phyloP scores from a whole-genome alignment of 805 yeast genomes.

The Pachysolen tannophilus region DNA sequence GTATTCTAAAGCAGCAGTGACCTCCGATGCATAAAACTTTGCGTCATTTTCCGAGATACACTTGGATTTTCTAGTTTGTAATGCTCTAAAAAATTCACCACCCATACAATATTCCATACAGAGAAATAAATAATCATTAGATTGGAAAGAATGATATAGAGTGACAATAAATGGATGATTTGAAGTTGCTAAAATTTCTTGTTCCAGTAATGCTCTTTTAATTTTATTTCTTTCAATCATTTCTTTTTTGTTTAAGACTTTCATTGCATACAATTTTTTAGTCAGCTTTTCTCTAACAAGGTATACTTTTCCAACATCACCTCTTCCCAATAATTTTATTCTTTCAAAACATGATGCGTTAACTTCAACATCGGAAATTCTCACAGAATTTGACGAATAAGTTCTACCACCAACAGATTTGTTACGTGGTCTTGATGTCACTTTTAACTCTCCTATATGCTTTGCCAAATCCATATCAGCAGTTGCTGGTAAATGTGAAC shows the following conservation, averaged over 20 bases:
- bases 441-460: conserved; percentile 30
- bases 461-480: conserved; percentile 14
- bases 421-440: conserved; percentile 28
- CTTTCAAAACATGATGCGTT: conserved; percentile 84
- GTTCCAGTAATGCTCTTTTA: conserved; percentile 92
- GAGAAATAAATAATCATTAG: conserved; percentile 80
- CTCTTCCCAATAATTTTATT: conserved; percentile 85
- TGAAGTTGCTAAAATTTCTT: conserved; percentile 89
- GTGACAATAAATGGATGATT: conserved; percentile 98
- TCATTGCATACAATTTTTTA: conserved; percentile 82
- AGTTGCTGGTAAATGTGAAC: conserved; percentile 2
- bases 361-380: conserved; percentile 70
- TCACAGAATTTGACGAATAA: conserved; percentile 69
- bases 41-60: conserved; percentile 87
- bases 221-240: conserved; percentile 94
- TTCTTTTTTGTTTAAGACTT: conserved; percentile 80
- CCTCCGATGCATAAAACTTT: conserved; percentile 91
- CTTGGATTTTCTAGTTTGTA: conserved; percentile 83
- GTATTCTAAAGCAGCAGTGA: conserved; percentile 93
- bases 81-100: conserved; percentile 94
- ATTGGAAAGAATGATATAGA: conserved; percentile 91
- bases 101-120: conserved; percentile 99
- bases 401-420: conserved; percentile 45
- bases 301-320: conserved; percentile 96
- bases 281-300: conserved; percentile 77